Conservation (phyloP, 768 basidiomycete genomes). For the Tylopilus vinaceipallidus region DNA sequence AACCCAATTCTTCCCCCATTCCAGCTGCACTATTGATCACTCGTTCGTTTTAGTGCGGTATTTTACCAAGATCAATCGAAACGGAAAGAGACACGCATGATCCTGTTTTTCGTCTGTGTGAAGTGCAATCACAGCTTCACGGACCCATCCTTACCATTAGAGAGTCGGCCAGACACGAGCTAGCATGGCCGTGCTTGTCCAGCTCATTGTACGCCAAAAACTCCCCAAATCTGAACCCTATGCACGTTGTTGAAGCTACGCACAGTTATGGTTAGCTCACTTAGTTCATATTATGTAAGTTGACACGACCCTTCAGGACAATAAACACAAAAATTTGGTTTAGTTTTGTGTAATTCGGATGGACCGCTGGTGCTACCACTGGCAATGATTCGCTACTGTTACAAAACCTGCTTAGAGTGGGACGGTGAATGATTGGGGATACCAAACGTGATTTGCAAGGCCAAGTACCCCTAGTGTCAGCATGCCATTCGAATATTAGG, state of each 20-base stretch:
- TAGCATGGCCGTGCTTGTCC: constrained; percentile 18
- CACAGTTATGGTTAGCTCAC: not conserved
- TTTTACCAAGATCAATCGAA: constrained; percentile 97
- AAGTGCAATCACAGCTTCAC: constrained; percentile 76
- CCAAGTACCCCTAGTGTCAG: too few species aligned
- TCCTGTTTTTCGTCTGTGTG: constrained; percentile 85
- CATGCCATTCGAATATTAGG: too few species aligned
- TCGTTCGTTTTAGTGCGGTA: constrained; percentile 63
- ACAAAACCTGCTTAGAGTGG: too few species aligned
- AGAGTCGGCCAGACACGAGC: constrained; percentile 35
- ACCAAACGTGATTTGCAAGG: too few species aligned
- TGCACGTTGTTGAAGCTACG: not conserved
- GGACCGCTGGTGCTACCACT: too few species aligned
- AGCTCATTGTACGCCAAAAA: not conserved
- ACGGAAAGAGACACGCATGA: constrained; percentile 93
- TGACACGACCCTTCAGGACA: too few species aligned
- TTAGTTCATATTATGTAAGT: not conserved
- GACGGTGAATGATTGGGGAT: too few species aligned
- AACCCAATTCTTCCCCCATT: not conserved
- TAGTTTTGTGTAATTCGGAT: too few species aligned
- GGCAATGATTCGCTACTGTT: too few species aligned
- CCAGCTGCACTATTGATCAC: constrained; percentile 1
- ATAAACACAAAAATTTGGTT: too few species aligned
- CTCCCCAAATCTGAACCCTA: constrained; percentile 3
- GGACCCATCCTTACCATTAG: constrained; percentile 60